A percentile compares a stretch with the other conserved stretches of the same genome.
phyloP scores from a whole-genome alignment of 352 stramenopile genomes.

The Globisporangium iwayamae region DNA sequence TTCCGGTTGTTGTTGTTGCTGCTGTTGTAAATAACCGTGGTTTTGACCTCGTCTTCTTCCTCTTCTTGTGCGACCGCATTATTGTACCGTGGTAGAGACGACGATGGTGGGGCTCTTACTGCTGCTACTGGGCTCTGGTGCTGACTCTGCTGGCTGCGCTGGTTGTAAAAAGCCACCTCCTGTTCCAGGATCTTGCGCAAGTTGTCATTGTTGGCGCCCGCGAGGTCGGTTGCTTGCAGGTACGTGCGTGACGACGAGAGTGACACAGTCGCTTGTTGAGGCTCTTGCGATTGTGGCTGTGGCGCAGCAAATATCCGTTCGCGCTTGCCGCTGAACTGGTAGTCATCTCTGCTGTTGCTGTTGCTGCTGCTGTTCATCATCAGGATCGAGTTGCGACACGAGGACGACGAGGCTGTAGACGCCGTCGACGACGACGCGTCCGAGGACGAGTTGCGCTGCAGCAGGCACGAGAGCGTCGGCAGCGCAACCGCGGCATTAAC shows the following conservation, averaged over 20 bases:
- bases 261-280: not conserved
- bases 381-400: not conserved
- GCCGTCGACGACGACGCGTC: not conserved
- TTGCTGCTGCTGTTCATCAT: not conserved
- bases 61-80: not conserved
- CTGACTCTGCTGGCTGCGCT: not conserved
- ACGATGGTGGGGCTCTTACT: not conserved
- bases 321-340: slow-evolving; percentile 10
- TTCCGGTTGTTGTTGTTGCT: not conserved
- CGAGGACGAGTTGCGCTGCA: slow-evolving; percentile 16
- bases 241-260: not conserved
- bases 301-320: slow-evolving; percentile 17
- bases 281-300: not conserved
- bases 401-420: not conserved
- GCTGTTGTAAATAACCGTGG: not conserved
- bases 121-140: not conserved
- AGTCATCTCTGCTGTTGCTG: not conserved
- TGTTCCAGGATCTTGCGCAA: slow-evolving; percentile 17
- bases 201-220: slow-evolving; percentile 9
- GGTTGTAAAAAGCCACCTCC: slow-evolving; percentile 20
- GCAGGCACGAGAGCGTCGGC: slow-evolving; percentile 18
- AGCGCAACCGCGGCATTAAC: not conserved
- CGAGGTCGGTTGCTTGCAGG: slow-evolving; percentile 1
- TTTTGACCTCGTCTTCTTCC: not conserved
- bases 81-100: not conserved